A percentile compares a stretch with the other conserved stretches of the same genome.
Conservation (phyloP, 2,329 filamentous ascomycete genomes). For the Monilinia aucupariae region DNA sequence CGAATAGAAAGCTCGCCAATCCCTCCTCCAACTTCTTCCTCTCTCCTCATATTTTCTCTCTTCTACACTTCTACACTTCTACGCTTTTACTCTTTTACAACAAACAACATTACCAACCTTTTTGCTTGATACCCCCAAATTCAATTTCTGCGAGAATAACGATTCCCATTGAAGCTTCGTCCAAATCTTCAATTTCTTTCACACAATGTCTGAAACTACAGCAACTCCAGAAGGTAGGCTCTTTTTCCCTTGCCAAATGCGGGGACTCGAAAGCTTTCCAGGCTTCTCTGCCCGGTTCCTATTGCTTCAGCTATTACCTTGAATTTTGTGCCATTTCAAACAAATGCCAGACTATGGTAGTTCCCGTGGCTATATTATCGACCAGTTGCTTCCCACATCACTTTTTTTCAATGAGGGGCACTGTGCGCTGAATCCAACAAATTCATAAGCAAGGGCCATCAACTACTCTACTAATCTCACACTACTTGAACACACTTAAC, state of each 20-base stretch:
- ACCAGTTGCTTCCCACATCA: not conserved
- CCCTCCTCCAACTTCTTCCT: not conserved
- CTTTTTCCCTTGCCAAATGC: conserved; percentile 1
- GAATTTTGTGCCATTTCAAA: not conserved
- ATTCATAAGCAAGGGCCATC: conserved; percentile 9
- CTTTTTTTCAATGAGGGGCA: conserved; percentile 11
- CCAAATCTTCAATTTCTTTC: not conserved
- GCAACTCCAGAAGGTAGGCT: conserved; percentile 33
- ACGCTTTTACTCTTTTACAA: not conserved
- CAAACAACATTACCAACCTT: not conserved
- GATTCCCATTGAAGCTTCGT: not conserved
- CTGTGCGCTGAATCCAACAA: conserved; percentile 1
- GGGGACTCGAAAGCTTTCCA: not conserved
- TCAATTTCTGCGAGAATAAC: not conserved
- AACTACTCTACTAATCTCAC: not conserved
- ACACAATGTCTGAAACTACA: conserved; percentile 27
- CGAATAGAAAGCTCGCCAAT: conserved; percentile 15
- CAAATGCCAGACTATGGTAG: not conserved
- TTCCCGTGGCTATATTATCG: not conserved
- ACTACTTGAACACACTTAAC: not conserved
- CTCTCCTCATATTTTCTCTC: not conserved
- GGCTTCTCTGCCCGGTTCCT: not conserved
- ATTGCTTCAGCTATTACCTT: not conserved
- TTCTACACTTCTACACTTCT: not conserved
- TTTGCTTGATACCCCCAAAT: conserved; percentile 19